Conservation (phyloP, 2,329 filamentous ascomycete genomes). For the Periglandula ipomoeae region DNA sequence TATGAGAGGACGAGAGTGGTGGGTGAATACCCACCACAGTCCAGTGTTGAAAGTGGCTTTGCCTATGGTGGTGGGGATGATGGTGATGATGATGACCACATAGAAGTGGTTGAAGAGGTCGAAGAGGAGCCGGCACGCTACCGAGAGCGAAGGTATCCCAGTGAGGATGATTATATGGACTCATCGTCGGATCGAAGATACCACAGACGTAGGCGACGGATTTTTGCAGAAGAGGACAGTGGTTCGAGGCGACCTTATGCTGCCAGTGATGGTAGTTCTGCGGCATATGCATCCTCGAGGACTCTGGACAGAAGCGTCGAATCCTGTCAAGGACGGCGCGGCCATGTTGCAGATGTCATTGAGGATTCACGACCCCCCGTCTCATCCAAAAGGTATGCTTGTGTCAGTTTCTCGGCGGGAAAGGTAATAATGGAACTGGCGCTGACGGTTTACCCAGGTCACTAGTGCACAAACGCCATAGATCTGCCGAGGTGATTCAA, state of each 20-base stretch:
- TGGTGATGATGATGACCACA: conserved; percentile 4
- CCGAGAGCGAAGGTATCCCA: conserved; percentile 12
- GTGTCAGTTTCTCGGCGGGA: not conserved
- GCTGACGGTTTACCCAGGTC: conserved; percentile 7
- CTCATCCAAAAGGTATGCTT: conserved; percentile 22
- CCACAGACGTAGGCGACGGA: conserved; percentile 14
- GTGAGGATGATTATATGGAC: conserved; percentile 18
- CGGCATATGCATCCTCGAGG: conserved; percentile 17
- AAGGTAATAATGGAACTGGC: too few relatives aligned
- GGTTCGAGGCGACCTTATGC: conserved; percentile 12
- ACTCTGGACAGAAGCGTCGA: conserved; percentile 21
- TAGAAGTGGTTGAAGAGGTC: conserved; percentile 20
- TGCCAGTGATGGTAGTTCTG: conserved; percentile 20
- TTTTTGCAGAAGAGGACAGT: conserved; percentile 17
- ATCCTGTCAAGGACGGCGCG: conserved; percentile 18
- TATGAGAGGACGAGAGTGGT: conserved; percentile 3
- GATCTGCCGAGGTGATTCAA: conserved; percentile 12
- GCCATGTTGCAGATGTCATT: conserved; percentile 20
- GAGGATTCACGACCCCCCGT: conserved; percentile 25
- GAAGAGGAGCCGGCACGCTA: conserved; percentile 12
- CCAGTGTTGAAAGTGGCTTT: conserved; percentile 4
- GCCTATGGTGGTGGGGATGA: conserved; percentile 4
- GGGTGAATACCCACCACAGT: conserved; percentile 2
- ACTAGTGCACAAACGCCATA: conserved; percentile 9
- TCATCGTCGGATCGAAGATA: conserved; percentile 17